Percentiles rank a stretch among this genome's conserved stretches.
Evolutionary conservation across 2,329 filamentous ascomycete species (phyloP).

Genomic region (Microcyclospora pomicola): DNA sequence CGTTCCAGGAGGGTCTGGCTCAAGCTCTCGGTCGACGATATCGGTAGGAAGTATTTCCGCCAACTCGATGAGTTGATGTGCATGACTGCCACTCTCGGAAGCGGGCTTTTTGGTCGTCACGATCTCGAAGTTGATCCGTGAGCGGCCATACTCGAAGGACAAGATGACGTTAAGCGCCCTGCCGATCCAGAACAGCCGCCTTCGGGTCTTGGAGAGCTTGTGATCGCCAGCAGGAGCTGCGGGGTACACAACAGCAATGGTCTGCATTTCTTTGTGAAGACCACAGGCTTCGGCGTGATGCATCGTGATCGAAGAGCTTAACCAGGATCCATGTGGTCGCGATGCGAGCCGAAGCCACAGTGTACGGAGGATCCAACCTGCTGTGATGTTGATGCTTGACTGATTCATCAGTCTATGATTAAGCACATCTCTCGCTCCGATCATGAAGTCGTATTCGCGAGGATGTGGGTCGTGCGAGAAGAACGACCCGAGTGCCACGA

Average conservation of each 20-base stretch:
- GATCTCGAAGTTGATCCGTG: conserved; percentile 36
- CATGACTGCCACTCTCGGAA: conserved; percentile 14
- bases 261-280: conserved; percentile 30
- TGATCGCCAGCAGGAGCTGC: conserved; percentile 17
- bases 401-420: conserved; percentile 1
- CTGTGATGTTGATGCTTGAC: conserved; percentile 24
- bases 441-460: conserved; percentile 34
- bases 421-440: conserved; percentile 33
- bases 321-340: conserved; percentile 41
- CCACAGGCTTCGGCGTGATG: conserved; percentile 43
- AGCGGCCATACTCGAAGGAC: conserved; percentile 45
- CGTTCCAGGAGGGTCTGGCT: conserved; percentile 23
- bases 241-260: conserved; percentile 22
- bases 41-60: conserved; percentile 22
- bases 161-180: conserved; percentile 45
- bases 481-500: conserved; percentile 42
- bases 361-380: conserved; percentile 40
- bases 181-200: conserved; percentile 34
- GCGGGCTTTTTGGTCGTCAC: conserved; percentile 26
- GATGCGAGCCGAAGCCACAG: conserved; percentile 41
- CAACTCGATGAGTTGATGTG: conserved; percentile 21
- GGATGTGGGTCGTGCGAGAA: conserved; percentile 34
- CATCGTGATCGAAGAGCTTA: conserved; percentile 45
- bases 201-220: conserved; percentile 17
- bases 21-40: conserved; percentile 20